Conservation (phyloP, 139 green algal species). For the Tetradesmus lagerheimii region DNA sequence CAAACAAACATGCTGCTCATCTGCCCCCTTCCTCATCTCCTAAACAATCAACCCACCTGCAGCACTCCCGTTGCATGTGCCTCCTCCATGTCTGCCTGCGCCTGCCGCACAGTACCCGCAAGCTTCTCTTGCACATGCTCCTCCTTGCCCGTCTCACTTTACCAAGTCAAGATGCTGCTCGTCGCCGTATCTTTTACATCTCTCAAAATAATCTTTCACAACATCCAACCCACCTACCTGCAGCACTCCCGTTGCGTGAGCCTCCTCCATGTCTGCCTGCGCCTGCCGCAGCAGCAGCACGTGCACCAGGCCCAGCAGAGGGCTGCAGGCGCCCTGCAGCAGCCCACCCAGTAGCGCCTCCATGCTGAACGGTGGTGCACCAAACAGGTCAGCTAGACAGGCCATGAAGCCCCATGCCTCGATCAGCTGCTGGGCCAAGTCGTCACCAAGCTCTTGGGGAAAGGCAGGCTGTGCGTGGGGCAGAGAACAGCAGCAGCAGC, state of each 20-base stretch:
- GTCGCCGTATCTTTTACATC: background rate
- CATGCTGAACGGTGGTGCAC: constrained; percentile 65
- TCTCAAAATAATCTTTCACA: too few relatives aligned
- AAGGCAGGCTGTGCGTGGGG: constrained; percentile 52
- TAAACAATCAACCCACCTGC: constrained; percentile 14
- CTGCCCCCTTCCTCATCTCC: background rate
- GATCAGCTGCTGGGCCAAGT: constrained; percentile 68
- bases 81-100: too few relatives aligned
- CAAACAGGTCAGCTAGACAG: constrained; percentile 80
- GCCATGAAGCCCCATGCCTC: constrained; percentile 42
- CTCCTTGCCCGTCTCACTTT: too few relatives aligned
- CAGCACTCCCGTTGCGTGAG: constrained; percentile 61
- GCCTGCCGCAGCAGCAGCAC: constrained; percentile 77
- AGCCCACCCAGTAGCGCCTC: constrained; percentile 73
- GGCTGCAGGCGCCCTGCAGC: constrained; percentile 56
- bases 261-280: constrained; percentile 83
- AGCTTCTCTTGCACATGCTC: too few relatives aligned
- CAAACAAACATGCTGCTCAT: too few relatives aligned
- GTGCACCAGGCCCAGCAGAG: constrained; percentile 79
- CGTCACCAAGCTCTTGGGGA: constrained; percentile 41
- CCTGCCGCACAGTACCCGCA: too few relatives aligned
- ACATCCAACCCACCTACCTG: constrained; percentile 29
- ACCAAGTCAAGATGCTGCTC: too few relatives aligned
- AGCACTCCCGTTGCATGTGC: too few relatives aligned
- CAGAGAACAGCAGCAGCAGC: background rate